A percentile compares a stretch with the other conserved stretches of the same genome.
These are phyloP conservation scores for Cicer judaicum DNA, from an alignment of 306 rosid species.

Conservation along the genomic window DNA sequence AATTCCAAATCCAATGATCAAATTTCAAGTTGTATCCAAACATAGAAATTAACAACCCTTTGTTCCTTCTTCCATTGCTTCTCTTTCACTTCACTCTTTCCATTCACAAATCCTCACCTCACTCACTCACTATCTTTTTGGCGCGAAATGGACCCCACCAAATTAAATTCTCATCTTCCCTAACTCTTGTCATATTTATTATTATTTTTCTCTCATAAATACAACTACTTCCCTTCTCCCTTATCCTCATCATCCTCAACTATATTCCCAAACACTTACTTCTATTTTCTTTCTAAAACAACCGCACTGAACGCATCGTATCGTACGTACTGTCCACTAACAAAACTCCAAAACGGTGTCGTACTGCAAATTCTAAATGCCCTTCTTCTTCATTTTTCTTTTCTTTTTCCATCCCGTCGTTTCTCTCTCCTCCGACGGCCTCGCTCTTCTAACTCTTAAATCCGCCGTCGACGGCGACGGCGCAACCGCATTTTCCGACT, in stretches of 20 bases:
- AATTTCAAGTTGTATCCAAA: conserved; percentile 4
- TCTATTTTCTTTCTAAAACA: not conserved
- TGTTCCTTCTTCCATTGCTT: conserved; percentile 47
- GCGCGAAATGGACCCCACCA: conserved; percentile 71
- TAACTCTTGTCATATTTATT: conserved; percentile 13
- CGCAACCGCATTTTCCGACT: conserved; percentile 64
- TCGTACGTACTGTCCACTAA: not conserved
- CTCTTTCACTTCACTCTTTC: conserved; percentile 70
- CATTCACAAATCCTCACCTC: conserved; percentile 39
- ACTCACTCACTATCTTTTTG: conserved; percentile 38
- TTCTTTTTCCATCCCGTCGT: conserved; percentile 28
- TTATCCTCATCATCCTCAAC: not conserved
- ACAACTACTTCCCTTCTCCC: too few relatives aligned
- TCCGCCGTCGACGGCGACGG: conserved; percentile 73
- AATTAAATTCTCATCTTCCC: conserved; percentile 52
- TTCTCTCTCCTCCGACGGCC: conserved; percentile 84
- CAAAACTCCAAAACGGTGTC: conserved; percentile 30
- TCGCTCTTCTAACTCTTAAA: conserved; percentile 87
- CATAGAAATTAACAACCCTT: not conserved
- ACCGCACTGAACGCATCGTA: conserved; percentile 1
- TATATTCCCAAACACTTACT: not conserved
- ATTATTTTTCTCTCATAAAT: conserved; percentile 30
- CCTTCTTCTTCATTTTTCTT: not conserved
- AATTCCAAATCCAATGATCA: conserved; percentile 41
- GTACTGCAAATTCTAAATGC: conserved; percentile 40